Evolutionary conservation across 345 rosid genomes (phyloP).

Genomic region (Hypericum perforatum): DNA sequence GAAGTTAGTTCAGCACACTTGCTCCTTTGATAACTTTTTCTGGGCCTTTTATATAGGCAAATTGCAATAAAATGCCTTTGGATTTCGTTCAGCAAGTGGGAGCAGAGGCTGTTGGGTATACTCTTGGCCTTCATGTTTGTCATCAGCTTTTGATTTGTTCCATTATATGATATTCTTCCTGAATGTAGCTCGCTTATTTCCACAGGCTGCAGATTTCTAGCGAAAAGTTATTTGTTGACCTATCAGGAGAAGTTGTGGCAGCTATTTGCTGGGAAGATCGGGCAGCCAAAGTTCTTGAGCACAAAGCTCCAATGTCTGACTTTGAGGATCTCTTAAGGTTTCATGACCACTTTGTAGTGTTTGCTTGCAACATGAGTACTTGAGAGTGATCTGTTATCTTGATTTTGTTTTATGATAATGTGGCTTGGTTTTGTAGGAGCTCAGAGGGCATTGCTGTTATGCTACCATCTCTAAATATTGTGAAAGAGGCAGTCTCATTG

Average conservation of each 20-base stretch:
- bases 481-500: constrained; percentile 36
- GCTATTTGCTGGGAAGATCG: constrained; percentile 67
- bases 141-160: neutral
- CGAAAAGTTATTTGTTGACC: constrained; percentile 44
- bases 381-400: constrained; percentile 2
- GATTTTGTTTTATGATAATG: constrained; percentile 1
- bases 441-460: constrained; percentile 42
- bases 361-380: neutral
- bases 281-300: constrained; percentile 44
- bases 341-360: constrained; percentile 4
- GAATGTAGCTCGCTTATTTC: constrained; percentile 10
- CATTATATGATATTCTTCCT: constrained; percentile 1
- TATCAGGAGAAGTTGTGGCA: constrained; percentile 41
- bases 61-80: constrained; percentile 37
- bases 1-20: too few relatives aligned
- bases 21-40: neutral
- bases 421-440: constrained; percentile 38
- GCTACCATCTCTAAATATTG: constrained; percentile 46
- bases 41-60: constrained; percentile 38
- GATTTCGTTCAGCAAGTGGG: constrained; percentile 49
- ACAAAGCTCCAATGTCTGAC: constrained; percentile 47
- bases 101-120: constrained; percentile 54
- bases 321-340: constrained; percentile 75
- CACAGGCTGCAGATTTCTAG: constrained; percentile 57
- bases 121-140: constrained; percentile 5